These are phyloP conservation scores for Pontederia crassipes DNA, from an alignment of 176 grass and related monocot species.

Conservation along the genomic window DNA sequence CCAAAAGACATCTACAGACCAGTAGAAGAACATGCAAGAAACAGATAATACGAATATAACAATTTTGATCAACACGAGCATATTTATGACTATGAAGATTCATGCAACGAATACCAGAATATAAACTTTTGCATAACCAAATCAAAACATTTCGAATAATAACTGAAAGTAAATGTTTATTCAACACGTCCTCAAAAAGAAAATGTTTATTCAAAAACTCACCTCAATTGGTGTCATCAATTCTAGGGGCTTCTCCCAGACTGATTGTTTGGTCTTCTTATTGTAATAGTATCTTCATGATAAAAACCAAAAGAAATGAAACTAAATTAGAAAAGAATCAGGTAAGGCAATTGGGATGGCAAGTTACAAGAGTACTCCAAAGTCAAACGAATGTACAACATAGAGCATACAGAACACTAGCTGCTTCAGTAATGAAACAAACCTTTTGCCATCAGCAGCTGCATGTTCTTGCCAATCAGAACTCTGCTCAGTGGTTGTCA, in stretches of 20 bases:
- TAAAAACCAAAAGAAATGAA: background rate
- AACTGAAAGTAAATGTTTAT: background rate
- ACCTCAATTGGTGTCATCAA: constrained; percentile 97
- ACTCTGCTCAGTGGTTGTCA: constrained; percentile 33
- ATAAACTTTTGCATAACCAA: background rate
- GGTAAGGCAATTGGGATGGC: background rate
- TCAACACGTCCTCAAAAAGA: background rate
- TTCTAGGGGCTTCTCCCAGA: constrained; percentile 90
- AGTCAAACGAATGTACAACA: too few relatives aligned
- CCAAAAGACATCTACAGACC: constrained; percentile 21
- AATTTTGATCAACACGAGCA: constrained; percentile 5
- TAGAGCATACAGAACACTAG: background rate
- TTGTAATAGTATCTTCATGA: constrained; percentile 80
- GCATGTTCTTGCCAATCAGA: constrained; percentile 90
- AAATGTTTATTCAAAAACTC: constrained; percentile 15
- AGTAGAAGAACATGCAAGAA: constrained; percentile 18
- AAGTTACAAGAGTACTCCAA: background rate
- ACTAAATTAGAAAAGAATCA: background rate
- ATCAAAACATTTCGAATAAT: constrained; percentile 10
- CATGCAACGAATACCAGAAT: background rate
- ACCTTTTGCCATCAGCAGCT: constrained; percentile 85
- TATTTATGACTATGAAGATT: constrained; percentile 3
- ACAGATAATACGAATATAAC: constrained; percentile 10
- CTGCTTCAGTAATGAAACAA: constrained; percentile 11
- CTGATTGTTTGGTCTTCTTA: constrained; percentile 96